Percentiles rank a stretch among this genome's conserved stretches.
phyloP scores from a whole-genome alignment of 768 basidiomycete species.

The Cubamyces sp. region DNA sequence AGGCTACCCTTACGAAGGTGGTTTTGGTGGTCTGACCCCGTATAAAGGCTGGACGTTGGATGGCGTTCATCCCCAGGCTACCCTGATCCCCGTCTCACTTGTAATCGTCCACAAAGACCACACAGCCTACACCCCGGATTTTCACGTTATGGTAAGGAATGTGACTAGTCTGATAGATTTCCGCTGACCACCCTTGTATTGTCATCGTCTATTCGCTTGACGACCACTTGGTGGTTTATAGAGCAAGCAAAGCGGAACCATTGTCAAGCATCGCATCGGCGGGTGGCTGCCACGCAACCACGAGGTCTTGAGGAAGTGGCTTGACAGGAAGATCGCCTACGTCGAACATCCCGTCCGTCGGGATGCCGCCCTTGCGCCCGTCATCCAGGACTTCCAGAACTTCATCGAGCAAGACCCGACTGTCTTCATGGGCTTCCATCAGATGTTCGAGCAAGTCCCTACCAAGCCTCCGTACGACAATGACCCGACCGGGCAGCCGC shows the following conservation, averaged over 20 bases:
- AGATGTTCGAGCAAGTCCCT: constrained; percentile 40
- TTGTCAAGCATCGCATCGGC: constrained; percentile 17
- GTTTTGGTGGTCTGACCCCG: no score
- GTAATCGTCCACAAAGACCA: no score
- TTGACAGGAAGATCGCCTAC: constrained; percentile 18
- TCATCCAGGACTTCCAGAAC: constrained; percentile 35
- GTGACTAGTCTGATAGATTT: no score
- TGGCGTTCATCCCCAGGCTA: no score
- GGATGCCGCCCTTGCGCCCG: constrained; percentile 17
- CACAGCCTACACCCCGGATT: no score
- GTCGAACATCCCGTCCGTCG: constrained; percentile 11
- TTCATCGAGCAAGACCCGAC: constrained; percentile 33
- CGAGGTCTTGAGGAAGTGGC: constrained; percentile 8
- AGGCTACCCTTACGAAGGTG: no score
- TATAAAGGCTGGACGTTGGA: no score
- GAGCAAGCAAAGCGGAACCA: not conserved
- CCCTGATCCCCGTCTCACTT: no score
- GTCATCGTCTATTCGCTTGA: no score
- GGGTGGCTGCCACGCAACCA: constrained; percentile 22
- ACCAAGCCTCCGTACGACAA: constrained; percentile 17
- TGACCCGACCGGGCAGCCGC: constrained; percentile 17
- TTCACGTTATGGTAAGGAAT: no score
- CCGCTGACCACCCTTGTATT: no score
- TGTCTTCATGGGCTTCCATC: constrained; percentile 40
- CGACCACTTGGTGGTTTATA: no score